A percentile compares a stretch with the other conserved stretches of the same genome.
These are phyloP conservation scores for Aureobasidium sp. DNA, from an alignment of 2,329 filamentous ascomycete genomes.

Conservation along the genomic window DNA sequence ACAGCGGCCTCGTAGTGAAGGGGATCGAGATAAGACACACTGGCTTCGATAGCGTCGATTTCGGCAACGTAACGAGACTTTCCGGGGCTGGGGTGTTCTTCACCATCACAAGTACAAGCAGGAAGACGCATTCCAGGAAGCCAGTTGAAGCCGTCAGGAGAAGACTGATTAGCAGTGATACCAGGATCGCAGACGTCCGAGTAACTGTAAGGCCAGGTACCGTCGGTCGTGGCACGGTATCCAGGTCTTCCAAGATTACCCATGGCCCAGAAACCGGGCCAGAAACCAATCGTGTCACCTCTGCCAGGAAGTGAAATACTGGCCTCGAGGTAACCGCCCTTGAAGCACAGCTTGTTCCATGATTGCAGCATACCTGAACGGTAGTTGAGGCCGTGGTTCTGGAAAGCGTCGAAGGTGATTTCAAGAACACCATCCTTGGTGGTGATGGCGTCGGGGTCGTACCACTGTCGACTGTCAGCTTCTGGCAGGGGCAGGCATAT, in stretches of 20 bases:
- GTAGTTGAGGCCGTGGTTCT: constrained; percentile 58
- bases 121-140: constrained; percentile 64
- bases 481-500: constrained; percentile 11
- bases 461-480: constrained; percentile 44
- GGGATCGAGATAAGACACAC: constrained; percentile 44
- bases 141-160: constrained; percentile 55
- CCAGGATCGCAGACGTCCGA: constrained; percentile 59
- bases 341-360: constrained; percentile 68
- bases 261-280: constrained; percentile 71
- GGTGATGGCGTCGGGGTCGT: constrained; percentile 58
- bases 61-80: constrained; percentile 60
- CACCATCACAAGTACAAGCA: constrained; percentile 55
- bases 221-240: constrained; percentile 61
- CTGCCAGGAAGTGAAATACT: constrained; percentile 61
- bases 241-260: constrained; percentile 63
- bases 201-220: constrained; percentile 68
- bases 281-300: constrained; percentile 60
- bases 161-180: constrained; percentile 65
- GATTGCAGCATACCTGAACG: constrained; percentile 67
- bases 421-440: constrained; percentile 56
- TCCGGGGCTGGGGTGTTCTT: constrained; percentile 59
- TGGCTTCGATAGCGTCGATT: constrained; percentile 66
- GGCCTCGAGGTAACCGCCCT: constrained; percentile 60
- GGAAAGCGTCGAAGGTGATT: constrained; percentile 56
- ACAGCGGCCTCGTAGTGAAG: constrained; percentile 41